Conservation (phyloP, 177 flowering plant genomes). For the Vitis hybrid region DNA sequence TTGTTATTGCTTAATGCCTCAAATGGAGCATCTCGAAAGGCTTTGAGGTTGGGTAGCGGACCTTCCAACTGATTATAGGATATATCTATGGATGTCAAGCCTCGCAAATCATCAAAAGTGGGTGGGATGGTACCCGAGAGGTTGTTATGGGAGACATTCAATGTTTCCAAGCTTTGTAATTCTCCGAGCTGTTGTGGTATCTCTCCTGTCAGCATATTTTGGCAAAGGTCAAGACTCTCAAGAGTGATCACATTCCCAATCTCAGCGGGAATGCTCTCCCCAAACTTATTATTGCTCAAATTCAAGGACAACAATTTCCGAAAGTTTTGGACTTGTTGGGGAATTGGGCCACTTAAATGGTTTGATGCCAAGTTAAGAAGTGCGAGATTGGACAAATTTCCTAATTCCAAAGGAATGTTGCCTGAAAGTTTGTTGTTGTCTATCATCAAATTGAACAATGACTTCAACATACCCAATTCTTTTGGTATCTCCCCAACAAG, state of each 20-base stretch:
- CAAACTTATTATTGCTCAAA: constrained; percentile 12
- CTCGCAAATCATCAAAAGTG: constrained; percentile 2
- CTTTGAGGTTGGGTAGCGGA: constrained; percentile 18
- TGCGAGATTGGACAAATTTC: constrained; percentile 3
- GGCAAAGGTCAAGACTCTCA: constrained; percentile 22
- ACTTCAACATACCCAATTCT: constrained; percentile 6
- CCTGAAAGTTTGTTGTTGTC: constrained; percentile 18
- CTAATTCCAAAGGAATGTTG: constrained; percentile 11
- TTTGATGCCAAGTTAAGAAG: constrained; percentile 17
- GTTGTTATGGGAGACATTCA: constrained; percentile 5
- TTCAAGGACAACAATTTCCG: constrained; percentile 11
- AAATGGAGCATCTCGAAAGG: constrained; percentile 9
- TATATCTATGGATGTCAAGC: constrained; percentile 18
- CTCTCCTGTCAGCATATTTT: constrained; percentile 17
- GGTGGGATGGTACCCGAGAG: too few relatives aligned
- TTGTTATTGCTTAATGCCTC: constrained; percentile 16
- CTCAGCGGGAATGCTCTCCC: constrained; percentile 5
- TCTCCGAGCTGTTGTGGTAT: constrained; percentile 22
- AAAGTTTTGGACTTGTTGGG: background rate
- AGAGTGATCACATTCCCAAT: constrained; percentile 4
- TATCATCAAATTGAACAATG: constrained; percentile 7
- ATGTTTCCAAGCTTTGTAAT: constrained; percentile 10
- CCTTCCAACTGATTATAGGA: constrained; percentile 32
- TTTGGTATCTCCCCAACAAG: constrained; percentile 14
- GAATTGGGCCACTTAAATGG: constrained; percentile 9